These are phyloP conservation scores for Geosmithia putterillii DNA, from an alignment of 2,329 filamentous ascomycete species.

Conservation along the genomic window DNA sequence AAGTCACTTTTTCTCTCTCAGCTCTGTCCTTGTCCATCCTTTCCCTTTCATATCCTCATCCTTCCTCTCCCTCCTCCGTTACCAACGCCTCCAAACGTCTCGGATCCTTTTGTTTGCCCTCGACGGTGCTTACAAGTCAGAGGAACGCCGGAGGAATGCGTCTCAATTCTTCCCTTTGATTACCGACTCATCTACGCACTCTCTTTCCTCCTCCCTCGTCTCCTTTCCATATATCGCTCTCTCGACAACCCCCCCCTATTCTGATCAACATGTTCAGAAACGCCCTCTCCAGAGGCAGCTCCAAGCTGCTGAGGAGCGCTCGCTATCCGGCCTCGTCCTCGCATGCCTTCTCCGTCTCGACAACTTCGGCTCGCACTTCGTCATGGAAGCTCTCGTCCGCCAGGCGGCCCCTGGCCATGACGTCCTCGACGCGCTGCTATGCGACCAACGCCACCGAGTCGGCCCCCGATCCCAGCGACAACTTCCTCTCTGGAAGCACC, in stretches of 20 bases:
- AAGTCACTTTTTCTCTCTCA: not conserved
- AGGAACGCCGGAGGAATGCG: conserved; percentile 4
- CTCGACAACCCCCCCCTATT: not conserved
- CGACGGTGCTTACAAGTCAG: not conserved
- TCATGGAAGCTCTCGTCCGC: conserved; percentile 29
- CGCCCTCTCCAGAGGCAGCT: conserved; percentile 52
- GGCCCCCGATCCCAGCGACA: conserved; percentile 74
- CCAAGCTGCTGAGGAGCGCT: conserved; percentile 45
- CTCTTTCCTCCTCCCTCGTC: not conserved
- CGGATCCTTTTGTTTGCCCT: not conserved
- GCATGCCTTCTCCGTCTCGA: conserved; percentile 27
- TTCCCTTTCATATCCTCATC: not conserved
- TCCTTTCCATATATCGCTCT: not conserved
- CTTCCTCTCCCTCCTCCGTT: not conserved
- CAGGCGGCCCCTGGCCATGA: conserved; percentile 36
- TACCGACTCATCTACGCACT: not conserved
- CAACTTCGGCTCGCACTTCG: conserved; percentile 22
- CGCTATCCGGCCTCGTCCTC: conserved; percentile 29
- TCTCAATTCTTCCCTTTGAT: not conserved
- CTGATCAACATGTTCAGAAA: conserved; percentile 55
- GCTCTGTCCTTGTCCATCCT: not conserved
- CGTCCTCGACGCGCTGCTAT: conserved; percentile 30
- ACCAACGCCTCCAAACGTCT: not conserved
- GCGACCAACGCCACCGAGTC: conserved; percentile 39
- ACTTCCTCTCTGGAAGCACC: conserved; percentile 90